Evolutionary conservation across 352 stramenopile genomes (phyloP).

Genomic region (Lagenidium giganteum): DNA sequence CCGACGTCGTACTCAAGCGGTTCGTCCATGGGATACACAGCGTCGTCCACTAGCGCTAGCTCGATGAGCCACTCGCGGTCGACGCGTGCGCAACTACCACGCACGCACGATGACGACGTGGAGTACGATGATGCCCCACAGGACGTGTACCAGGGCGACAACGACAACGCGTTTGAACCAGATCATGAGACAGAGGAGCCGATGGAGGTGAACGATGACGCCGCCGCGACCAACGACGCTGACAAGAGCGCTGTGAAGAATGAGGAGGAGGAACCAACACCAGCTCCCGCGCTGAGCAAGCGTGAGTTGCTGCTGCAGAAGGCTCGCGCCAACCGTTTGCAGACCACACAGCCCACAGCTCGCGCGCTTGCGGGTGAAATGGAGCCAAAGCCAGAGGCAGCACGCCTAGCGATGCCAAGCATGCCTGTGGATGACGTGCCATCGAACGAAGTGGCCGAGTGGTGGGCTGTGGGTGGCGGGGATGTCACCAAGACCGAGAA

Average conservation of each 20-base stretch:
- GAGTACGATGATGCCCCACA: constrained; percentile 25
- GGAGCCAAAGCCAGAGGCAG: constrained; percentile 11
- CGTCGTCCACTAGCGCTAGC: constrained; percentile 1
- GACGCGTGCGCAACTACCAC: not conserved
- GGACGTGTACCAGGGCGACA: constrained; percentile 23
- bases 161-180: constrained; percentile 27
- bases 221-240: no score
- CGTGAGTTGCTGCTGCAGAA: constrained; percentile 72
- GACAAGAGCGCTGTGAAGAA: no score
- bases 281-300: constrained; percentile 47
- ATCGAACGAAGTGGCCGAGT: constrained; percentile 84
- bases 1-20: constrained; percentile 57
- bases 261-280: constrained; percentile 3
- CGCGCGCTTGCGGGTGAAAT: constrained; percentile 42
- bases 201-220: constrained; percentile 16
- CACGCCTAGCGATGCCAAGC: not conserved
- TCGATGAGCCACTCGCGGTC: not conserved
- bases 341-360: constrained; percentile 56
- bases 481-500: constrained; percentile 15
- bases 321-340: constrained; percentile 44
- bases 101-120: constrained; percentile 8
- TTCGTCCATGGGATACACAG: constrained; percentile 16
- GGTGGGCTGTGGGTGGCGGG: constrained; percentile 57
- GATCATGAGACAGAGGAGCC: constrained; percentile 22
- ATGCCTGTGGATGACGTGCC: constrained; percentile 40